Evolutionary conservation across 495 filamentous ascomycete species (phyloP).

Genomic region (Entonaema liquescens): DNA sequence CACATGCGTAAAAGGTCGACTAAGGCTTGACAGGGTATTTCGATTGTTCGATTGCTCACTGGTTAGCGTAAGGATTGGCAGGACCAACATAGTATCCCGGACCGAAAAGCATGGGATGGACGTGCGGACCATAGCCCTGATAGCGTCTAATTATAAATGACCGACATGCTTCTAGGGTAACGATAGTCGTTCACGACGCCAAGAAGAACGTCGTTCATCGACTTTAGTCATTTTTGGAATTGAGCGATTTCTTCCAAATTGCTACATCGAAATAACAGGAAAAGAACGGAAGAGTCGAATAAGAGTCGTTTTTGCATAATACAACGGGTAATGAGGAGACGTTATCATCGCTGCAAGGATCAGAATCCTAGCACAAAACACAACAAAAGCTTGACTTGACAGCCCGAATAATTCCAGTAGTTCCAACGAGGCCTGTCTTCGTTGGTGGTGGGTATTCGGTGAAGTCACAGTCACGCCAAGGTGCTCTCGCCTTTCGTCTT

Average conservation of each 20-base stretch:
- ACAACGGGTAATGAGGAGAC: neutral
- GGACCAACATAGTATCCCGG: constrained; percentile 33
- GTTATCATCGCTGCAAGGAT: neutral
- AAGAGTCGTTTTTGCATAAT: neutral
- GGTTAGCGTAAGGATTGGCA: constrained; percentile 30
- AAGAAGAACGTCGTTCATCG: constrained; percentile 3
- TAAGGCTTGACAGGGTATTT: constrained; percentile 4
- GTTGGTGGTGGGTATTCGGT: neutral
- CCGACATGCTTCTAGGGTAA: constrained; percentile 28
- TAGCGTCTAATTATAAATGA: constrained; percentile 40
- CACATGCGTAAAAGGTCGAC: neutral
- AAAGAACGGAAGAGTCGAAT: neutral
- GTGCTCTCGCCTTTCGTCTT: neutral
- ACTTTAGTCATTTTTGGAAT: constrained; percentile 15
- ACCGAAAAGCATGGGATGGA: constrained; percentile 28
- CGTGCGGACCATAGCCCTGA: constrained; percentile 10
- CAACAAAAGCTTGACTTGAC: constrained; percentile 32
- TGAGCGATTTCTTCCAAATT: neutral
- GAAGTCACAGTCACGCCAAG: neutral
- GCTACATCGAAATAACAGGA: neutral
- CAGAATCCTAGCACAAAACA: constrained; percentile 12
- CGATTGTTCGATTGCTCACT: neutral
- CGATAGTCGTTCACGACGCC: constrained; percentile 26
- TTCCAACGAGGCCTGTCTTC: neutral
- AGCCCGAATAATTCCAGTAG: neutral